A percentile compares a stretch with the other conserved stretches of the same genome.
These are phyloP conservation scores for Vitis labrusca DNA, from an alignment of 164 flowering plant genomes.

Conservation along the genomic window DNA sequence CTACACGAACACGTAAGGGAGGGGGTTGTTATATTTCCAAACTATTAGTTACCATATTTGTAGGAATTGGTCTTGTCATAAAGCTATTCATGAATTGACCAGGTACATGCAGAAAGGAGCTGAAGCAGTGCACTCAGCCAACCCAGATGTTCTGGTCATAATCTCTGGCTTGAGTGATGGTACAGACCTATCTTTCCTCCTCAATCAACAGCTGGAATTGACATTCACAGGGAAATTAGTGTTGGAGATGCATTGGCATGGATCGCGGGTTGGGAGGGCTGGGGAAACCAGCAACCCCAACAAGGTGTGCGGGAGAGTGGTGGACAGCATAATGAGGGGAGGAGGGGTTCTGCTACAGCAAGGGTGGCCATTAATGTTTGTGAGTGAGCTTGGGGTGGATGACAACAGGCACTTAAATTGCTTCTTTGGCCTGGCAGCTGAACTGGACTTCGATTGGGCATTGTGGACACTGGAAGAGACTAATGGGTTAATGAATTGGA, in stretches of 20 bases:
- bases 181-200: conserved; percentile 59
- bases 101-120: conserved; percentile 80
- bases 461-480: conserved; percentile 68
- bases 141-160: conserved; percentile 70
- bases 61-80: too few relatives aligned
- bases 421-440: conserved; percentile 69
- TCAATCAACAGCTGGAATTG: conserved; percentile 35
- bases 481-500: conserved; percentile 56
- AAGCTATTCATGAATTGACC: too few relatives aligned
- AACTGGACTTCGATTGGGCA: conserved; percentile 80
- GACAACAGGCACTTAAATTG: conserved; percentile 77
- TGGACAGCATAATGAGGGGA: conserved; percentile 27
- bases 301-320: conserved; percentile 51
- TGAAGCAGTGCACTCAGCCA: conserved; percentile 82
- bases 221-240: conserved; percentile 61
- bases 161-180: conserved; percentile 70
- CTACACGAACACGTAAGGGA: too few relatives aligned
- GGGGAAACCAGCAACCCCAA: conserved; percentile 64
- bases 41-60: too few relatives aligned
- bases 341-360: conserved; percentile 19
- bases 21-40: not conserved
- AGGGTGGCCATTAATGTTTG: conserved; percentile 63
- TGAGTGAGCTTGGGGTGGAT: conserved; percentile 81
- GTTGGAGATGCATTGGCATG: conserved; percentile 76
- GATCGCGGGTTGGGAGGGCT: conserved; percentile 50